These are phyloP conservation scores for Micractinium conductrix DNA, from an alignment of 139 green algal species.

Conservation along the genomic window DNA sequence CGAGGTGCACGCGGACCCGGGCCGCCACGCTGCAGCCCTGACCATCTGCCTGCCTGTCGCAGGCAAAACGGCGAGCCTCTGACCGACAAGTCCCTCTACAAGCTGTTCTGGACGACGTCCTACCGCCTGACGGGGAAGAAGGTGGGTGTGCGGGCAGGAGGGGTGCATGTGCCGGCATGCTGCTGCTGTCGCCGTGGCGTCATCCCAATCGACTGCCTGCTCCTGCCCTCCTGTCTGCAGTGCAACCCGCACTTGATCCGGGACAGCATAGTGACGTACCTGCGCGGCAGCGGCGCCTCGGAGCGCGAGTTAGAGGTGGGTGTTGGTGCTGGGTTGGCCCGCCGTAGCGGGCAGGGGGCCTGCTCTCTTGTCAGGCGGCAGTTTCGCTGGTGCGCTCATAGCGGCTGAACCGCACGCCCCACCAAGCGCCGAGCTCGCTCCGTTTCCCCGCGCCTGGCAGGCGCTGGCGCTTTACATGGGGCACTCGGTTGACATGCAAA, in stretches of 20 bases:
- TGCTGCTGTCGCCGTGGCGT: no score
- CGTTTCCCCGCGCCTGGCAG: neutral
- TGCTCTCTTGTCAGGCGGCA: neutral
- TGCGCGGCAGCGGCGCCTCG: constrained; percentile 46
- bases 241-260: constrained; percentile 74
- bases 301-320: constrained; percentile 70
- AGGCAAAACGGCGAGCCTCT: constrained; percentile 51
- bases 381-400: neutral
- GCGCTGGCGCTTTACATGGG: constrained; percentile 81
- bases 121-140: constrained; percentile 58
- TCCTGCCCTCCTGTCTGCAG: no score
- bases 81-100: constrained; percentile 52
- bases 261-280: constrained; percentile 69
- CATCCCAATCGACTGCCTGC: no score
- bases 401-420: no score
- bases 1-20: no score
- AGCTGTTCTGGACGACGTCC: constrained; percentile 48
- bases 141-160: no score
- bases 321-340: constrained; percentile 45
- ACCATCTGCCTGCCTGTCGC: neutral
- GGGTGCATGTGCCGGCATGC: no score
- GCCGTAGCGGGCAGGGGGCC: constrained; percentile 79
- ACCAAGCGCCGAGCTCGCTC: neutral
- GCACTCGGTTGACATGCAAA: constrained; percentile 70
- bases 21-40: neutral